Base-by-base conservation (phyloP, 495 filamentous ascomycete species). In the Lasiosphaeris hirsuta region DNA sequence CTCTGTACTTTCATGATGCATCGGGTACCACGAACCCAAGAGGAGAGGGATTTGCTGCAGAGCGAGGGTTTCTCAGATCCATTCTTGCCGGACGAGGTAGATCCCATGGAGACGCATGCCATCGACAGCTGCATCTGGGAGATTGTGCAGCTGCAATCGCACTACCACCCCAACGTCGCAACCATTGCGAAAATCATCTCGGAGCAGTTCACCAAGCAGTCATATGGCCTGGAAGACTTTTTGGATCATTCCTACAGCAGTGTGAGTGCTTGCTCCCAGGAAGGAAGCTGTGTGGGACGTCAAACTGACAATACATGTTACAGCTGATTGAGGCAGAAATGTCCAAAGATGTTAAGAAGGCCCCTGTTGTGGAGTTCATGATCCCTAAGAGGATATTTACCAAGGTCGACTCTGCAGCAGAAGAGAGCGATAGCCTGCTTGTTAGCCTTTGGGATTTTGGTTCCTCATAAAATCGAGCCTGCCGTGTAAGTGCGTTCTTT, bases 141-240 rank as follows among this genome's bases (percentile, higher is more conserved):
- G 72, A 81, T 97, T 37, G 86, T 92, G 54, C 88, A 86, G 51
- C 76, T 97, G 46, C 90, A 94, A 72, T 85, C 84, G 3, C 95
- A 99, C 74, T 97, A 94, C 73, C 95, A 99, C 69, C 95, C 95
- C 37, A 97, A 96, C 67, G 92, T 99, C 37, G 92, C 93, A 2
- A 92, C 92, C 4, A 86, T 97, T 56, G 89, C 90, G 23, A 92
- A 89, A 72, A 96, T 99, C 56, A 85, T 99, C 56, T 89, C 89
- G 19, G 90, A 99, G 77, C 94, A 97, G 72, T 99, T 97, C 72
- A 97, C 92, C 3, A 99, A 97, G 77, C 87, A 91, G 69, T 76
- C 84, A 10, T 99, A 97, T 72, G 89, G 87, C 60, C 64, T 96
- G 14, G 95, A 99, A 65, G 95, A 99, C 64, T 99, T 99, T 73